Conservation (phyloP, 2,329 filamentous ascomycete species). For the Diaporthe batatas region DNA sequence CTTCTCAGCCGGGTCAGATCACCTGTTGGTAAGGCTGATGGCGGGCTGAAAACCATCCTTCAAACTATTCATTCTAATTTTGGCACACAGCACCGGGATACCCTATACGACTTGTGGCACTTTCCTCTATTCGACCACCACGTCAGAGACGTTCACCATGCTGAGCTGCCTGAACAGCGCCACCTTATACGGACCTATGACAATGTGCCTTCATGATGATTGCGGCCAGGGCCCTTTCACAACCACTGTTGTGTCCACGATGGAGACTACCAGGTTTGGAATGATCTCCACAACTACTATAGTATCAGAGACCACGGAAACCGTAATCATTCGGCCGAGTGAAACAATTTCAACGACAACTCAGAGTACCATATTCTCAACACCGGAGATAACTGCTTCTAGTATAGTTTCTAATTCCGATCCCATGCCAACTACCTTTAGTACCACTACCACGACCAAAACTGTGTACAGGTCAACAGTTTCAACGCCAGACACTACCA, state of each 20-base stretch:
- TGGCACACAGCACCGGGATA: neutral
- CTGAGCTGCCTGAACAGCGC: neutral
- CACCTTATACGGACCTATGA: neutral
- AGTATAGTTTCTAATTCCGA: neutral
- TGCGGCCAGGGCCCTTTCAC: neutral
- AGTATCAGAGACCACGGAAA: neutral
- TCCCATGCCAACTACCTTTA: neutral
- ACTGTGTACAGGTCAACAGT: neutral
- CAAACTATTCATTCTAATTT: neutral
- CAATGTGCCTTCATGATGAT: neutral
- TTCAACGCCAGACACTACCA: neutral
- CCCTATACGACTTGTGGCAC: neutral
- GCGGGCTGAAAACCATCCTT: accelerated
- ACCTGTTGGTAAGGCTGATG: neutral
- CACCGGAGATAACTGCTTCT: too few species aligned
- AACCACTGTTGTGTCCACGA: neutral
- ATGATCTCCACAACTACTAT: neutral
- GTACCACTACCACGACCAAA: neutral
- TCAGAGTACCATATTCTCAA: too few species aligned
- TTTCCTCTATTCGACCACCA: neutral
- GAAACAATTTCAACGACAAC: too few species aligned
- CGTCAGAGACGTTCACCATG: neutral
- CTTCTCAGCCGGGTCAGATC: neutral
- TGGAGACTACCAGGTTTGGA: neutral
- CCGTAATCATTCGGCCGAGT: too few species aligned